Conservation (phyloP, 2,329 filamentous ascomycete genomes). For the Hypoxylon sp. region DNA sequence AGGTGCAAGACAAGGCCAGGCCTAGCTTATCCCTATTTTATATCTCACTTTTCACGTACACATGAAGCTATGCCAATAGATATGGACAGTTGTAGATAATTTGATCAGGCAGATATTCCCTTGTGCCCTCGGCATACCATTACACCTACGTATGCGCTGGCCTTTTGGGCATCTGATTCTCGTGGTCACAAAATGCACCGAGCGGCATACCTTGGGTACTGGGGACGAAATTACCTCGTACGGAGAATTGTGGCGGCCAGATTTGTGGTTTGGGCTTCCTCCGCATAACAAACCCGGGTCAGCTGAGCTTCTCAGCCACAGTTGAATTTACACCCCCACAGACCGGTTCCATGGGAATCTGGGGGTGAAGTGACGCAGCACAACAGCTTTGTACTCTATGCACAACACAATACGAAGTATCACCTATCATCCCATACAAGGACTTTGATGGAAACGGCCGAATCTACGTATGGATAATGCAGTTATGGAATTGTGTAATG, state of each 20-base stretch:
- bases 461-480: conserved; percentile 11
- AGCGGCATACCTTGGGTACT: conserved; percentile 34
- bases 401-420: conserved; percentile 37
- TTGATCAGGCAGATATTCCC: conserved; percentile 43
- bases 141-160: conserved; percentile 42
- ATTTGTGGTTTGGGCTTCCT: conserved; percentile 34
- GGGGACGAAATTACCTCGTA: conserved; percentile 39
- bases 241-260: conserved; percentile 41
- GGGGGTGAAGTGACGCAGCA: conserved; percentile 25
- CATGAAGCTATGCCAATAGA: conserved; percentile 2
- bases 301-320: conserved; percentile 52
- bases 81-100: conserved; percentile 15
- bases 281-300: conserved; percentile 47
- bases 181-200: conserved; percentile 35
- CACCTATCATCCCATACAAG: conserved; percentile 28
- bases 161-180: conserved; percentile 37
- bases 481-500: conserved; percentile 14
- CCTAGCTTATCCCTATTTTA: conserved; percentile 33
- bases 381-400: conserved; percentile 34
- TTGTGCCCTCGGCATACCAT: conserved; percentile 31
- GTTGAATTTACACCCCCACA: conserved; percentile 41
- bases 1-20: conserved; percentile 38
- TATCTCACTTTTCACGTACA: conserved; percentile 15
- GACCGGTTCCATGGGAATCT: conserved; percentile 25
- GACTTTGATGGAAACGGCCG: conserved; percentile 19